Percentiles rank a stretch among this genome's conserved stretches.
Evolutionary conservation across 2,329 filamentous ascomycete genomes (phyloP).

Genomic region (Colletotrichum camelliae): DNA sequence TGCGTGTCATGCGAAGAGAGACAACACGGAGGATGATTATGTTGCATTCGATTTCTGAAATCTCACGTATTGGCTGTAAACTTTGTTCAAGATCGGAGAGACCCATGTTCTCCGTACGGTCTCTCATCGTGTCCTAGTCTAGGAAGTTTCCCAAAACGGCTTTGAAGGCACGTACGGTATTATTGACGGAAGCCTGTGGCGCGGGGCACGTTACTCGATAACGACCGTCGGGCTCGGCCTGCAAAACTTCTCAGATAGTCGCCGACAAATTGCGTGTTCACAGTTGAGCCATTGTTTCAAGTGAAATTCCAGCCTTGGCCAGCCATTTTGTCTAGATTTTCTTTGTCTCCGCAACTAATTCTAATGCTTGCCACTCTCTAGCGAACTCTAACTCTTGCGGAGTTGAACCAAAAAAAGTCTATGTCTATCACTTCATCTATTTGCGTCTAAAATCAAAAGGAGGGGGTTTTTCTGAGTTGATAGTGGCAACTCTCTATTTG

Average conservation of each 20-base stretch:
- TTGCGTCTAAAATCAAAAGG: neutral
- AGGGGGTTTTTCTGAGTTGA: neutral
- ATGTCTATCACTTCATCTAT: conserved; percentile 5
- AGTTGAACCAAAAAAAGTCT: neutral
- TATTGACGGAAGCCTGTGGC: neutral
- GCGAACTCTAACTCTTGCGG: neutral
- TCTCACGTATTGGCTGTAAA: neutral
- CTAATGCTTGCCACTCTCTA: neutral
- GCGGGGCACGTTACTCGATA: neutral
- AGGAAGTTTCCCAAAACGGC: neutral
- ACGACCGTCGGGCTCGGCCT: neutral
- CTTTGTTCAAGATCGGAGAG: neutral
- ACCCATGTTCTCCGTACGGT: neutral
- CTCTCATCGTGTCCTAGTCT: neutral
- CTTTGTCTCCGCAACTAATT: neutral
- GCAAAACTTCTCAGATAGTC: neutral
- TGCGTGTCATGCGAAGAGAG: neutral
- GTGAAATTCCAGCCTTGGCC: neutral
- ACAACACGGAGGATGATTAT: neutral
- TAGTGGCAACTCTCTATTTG: conserved; percentile 4
- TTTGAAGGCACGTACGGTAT: neutral
- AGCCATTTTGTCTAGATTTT: neutral
- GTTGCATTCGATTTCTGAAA: neutral
- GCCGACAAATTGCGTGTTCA: neutral
- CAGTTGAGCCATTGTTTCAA: neutral